These are phyloP conservation scores for Osmozyma mogii DNA, from an alignment of 805 yeast genomes.

Conservation along the genomic window DNA sequence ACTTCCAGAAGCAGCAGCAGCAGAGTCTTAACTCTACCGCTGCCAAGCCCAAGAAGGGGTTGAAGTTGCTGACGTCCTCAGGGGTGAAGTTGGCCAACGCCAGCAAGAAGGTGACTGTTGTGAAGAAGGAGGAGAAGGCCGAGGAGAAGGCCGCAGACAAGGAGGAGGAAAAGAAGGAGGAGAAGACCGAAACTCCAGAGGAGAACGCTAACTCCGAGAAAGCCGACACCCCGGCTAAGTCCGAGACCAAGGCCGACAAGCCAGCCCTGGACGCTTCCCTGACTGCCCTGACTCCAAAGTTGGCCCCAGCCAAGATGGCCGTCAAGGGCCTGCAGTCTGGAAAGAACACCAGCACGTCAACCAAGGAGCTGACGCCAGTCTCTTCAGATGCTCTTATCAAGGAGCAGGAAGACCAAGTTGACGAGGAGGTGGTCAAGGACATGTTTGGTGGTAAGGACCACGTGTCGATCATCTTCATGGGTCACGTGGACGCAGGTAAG, in stretches of 20 bases:
- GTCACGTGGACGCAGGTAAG: slow-evolving; percentile 99
- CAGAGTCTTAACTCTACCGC: slow-evolving; percentile 33
- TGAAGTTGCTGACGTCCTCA: slow-evolving; percentile 59
- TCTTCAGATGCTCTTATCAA: slow-evolving; percentile 42
- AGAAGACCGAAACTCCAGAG: slow-evolving; percentile 10
- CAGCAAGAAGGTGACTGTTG: slow-evolving; percentile 22
- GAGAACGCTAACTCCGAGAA: slow-evolving; percentile 2
- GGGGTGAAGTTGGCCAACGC: slow-evolving; percentile 49
- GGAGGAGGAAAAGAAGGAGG: slow-evolving; percentile 16
- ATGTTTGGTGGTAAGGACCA: slow-evolving; percentile 97
- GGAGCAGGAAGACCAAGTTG: slow-evolving; percentile 76
- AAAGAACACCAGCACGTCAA: slow-evolving; percentile 9
- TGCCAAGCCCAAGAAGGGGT: slow-evolving; percentile 56
- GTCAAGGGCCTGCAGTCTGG: not conserved
- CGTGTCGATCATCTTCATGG: slow-evolving; percentile 95
- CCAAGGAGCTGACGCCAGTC: slow-evolving; percentile 15
- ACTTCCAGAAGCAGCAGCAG: slow-evolving; percentile 64
- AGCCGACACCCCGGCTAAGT: slow-evolving; percentile 5
- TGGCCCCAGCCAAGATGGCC: slow-evolving; percentile 5
- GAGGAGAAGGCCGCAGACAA: slow-evolving; percentile 24
- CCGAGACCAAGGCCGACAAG: slow-evolving; percentile 8
- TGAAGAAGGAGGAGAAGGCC: slow-evolving; percentile 12
- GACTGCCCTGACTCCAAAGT: slow-evolving; percentile 6
- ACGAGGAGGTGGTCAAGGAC: slow-evolving; percentile 82
- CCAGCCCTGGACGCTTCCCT: no score